phyloP scores from a whole-genome alignment of 495 filamentous ascomycete genomes.

The Neurospora terricola region DNA sequence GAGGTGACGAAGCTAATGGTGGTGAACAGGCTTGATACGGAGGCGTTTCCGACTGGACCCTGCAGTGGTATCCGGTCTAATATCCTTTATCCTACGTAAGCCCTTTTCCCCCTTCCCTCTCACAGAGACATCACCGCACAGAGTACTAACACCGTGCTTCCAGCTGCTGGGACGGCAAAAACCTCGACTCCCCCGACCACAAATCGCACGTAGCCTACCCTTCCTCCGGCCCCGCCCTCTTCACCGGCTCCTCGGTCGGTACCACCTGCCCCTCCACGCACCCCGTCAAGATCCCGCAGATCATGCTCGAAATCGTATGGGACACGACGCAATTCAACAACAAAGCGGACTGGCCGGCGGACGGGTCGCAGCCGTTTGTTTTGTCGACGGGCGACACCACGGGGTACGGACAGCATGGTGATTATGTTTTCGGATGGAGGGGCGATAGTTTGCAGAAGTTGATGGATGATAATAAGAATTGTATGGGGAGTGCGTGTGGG shows the following conservation, averaged over 20 bases:
- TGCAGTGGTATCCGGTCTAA: slow-evolving; percentile 32
- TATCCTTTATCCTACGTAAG: slow-evolving; percentile 33
- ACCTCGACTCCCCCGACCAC: slow-evolving; percentile 53
- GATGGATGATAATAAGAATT: slow-evolving; percentile 13
- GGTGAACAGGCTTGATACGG: slow-evolving; percentile 14
- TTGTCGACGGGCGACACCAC: slow-evolving; percentile 6
- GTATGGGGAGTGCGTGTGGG: slow-evolving; percentile 24
- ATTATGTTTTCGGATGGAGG: slow-evolving; percentile 11
- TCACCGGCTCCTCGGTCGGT: slow-evolving; percentile 8
- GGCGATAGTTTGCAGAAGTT: slow-evolving; percentile 8
- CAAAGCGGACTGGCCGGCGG: slow-evolving; percentile 6
- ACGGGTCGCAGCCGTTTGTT: slow-evolving; percentile 7
- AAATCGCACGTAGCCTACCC: slow-evolving; percentile 55
- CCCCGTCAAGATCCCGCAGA: slow-evolving; percentile 8
- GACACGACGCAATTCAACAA: slow-evolving; percentile 13
- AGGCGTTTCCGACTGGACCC: slow-evolving; percentile 13
- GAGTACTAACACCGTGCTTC: too few species aligned
- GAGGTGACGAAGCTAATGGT: background rate
- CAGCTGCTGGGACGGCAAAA: slow-evolving; percentile 44
- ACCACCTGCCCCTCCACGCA: slow-evolving; percentile 7
- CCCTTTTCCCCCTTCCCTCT: slow-evolving; percentile 3
- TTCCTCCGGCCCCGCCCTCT: slow-evolving; percentile 24
- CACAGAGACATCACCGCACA: slow-evolving; percentile 9
- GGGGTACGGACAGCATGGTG: slow-evolving; percentile 10
- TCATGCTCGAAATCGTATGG: slow-evolving; percentile 13